Percentiles rank a stretch among this genome's conserved stretches.
phyloP scores from a whole-genome alignment of 345 rosid genomes.

The Gossypium turneri region DNA sequence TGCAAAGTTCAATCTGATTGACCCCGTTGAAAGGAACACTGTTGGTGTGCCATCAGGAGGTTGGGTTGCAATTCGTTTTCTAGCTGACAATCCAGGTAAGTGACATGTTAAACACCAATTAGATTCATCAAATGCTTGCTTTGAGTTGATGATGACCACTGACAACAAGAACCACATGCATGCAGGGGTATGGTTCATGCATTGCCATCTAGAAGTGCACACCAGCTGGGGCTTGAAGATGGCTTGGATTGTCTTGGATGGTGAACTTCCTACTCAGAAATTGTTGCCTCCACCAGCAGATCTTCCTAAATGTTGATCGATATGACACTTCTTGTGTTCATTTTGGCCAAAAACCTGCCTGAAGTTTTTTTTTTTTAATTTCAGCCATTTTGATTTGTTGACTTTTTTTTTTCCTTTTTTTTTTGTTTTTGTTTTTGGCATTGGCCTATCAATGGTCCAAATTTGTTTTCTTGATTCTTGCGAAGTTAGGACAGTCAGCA shows the following conservation, averaged over 20 bases:
- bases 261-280: slow-evolving; percentile 57
- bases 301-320: slow-evolving; percentile 54
- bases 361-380: background rate
- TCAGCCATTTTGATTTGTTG: background rate
- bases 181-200: slow-evolving; percentile 75
- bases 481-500: background rate
- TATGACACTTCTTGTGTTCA: background rate
- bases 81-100: slow-evolving; percentile 71
- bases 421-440: background rate
- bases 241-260: slow-evolving; percentile 75
- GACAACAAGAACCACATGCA: background rate
- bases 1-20: slow-evolving; percentile 51
- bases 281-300: slow-evolving; percentile 66
- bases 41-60: slow-evolving; percentile 60
- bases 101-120: background rate
- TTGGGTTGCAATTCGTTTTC: slow-evolving; percentile 66
- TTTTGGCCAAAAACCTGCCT: background rate
- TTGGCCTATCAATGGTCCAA: slow-evolving; percentile 4
- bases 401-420: background rate
- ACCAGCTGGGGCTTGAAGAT: slow-evolving; percentile 69
- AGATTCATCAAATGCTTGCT: background rate
- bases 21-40: slow-evolving; percentile 67
- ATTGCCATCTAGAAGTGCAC: slow-evolving; percentile 72
- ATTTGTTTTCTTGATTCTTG: slow-evolving; percentile 1
- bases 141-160: background rate